phyloP scores from a whole-genome alignment of 805 yeast genomes.

The Candida broadrunensis region DNA sequence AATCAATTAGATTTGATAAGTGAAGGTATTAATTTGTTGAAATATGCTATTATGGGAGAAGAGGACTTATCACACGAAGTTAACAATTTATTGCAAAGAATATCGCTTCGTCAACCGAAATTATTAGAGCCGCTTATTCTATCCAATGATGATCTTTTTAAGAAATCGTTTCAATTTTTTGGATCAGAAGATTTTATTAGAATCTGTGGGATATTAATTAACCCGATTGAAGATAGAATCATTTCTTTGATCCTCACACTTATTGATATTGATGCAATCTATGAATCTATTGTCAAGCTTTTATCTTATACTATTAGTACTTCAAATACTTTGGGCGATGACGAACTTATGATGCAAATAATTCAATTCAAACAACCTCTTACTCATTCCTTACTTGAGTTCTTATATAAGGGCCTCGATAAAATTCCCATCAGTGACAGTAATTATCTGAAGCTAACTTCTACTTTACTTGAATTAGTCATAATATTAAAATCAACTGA shows the following conservation, averaged over 20 bases:
- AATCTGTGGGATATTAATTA: slow-evolving; percentile 21
- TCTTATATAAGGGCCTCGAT: slow-evolving; percentile 5
- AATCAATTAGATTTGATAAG: slow-evolving; percentile 21
- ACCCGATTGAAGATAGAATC: slow-evolving; percentile 16
- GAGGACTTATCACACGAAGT: slow-evolving; percentile 29
- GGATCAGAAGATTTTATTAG: slow-evolving; percentile 34
- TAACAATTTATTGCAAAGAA: slow-evolving; percentile 16
- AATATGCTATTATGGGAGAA: slow-evolving; percentile 34
- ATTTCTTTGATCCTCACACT: slow-evolving; percentile 20
- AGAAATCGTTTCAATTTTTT: slow-evolving; percentile 23
- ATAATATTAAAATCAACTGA: slow-evolving; percentile 30
- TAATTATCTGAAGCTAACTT: slow-evolving; percentile 20
- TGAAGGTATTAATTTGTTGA: slow-evolving; percentile 37
- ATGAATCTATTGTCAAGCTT: slow-evolving; percentile 22
- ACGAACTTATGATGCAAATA: slow-evolving; percentile 34
- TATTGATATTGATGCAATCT: slow-evolving; percentile 25
- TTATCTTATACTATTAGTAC: slow-evolving; percentile 29
- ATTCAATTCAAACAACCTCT: slow-evolving; percentile 23
- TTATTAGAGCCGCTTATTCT: slow-evolving; percentile 30
- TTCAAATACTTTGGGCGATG: slow-evolving; percentile 26
- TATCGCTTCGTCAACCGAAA: slow-evolving; percentile 28
- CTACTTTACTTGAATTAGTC: slow-evolving; percentile 28
- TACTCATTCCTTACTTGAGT: neutral
- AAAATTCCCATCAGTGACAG: slow-evolving; percentile 34
- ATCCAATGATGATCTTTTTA: slow-evolving; percentile 20